Base-by-base conservation (phyloP, 768 basidiomycete genomes). In the Mycena pura region DNA sequence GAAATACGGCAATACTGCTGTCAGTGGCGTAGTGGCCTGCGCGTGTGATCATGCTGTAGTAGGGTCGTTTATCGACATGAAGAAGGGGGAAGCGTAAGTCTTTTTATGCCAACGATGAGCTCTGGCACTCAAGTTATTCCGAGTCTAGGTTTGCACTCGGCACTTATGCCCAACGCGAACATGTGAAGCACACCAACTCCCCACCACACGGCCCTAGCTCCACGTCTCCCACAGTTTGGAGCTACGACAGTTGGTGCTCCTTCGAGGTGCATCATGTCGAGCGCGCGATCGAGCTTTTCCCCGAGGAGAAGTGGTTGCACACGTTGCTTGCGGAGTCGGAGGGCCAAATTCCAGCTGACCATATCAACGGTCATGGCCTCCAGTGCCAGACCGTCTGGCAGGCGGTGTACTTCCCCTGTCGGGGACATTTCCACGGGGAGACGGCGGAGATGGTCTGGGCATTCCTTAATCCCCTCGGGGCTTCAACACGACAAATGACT, bases 311-410 rank as follows among this genome's bases (percentile, higher is more conserved):
- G 6, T 57, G 55, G 55, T 22, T 57, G 5, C 55, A 57, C 31
- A 28, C 27, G 5, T 15, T 57, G 3, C 45, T 57, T 11, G 41
- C 15, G 19, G 3, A 14, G 10, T 21, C 39, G 6, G 55, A 57
- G 38, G 55, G 55, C 22, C 55, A 57, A 28, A 57, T 57, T 34
- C 55, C 44, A 14, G 55, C 55, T 10, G 55, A 47, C 19, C 55
- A 57, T 21, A 57, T 57, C 21, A 46, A 47, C 15, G 55, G 45
- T 6, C 55, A 57, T 32, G 45, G 55, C 6, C 10, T 19, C 3
- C 44, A 34, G 22, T 57, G 55, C 29, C 41, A 32, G n/a, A 21
- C 17, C 15, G 8, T 47, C 8, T 57, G 45, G 55, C 55, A 57
- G 28, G 44, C 55, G 2, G 55, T 57, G 1, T 57, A 57, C 21